Evolutionary conservation across 2,329 filamentous ascomycete genomes (phyloP).

Genomic region (Neopestalotiopsis rosae): DNA sequence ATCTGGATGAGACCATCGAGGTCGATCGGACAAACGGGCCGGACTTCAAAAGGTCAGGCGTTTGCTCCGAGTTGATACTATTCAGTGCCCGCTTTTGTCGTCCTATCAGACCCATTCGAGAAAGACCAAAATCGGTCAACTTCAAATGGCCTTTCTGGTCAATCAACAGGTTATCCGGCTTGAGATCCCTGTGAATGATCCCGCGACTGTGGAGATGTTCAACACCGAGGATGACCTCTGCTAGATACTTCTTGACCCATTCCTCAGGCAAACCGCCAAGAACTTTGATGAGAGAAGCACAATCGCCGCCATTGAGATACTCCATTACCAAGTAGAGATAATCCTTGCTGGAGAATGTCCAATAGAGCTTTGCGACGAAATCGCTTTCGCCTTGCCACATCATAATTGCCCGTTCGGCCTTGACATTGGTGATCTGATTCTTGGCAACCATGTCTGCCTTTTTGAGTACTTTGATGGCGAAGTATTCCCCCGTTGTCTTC

Average conservation of each 20-base stretch:
- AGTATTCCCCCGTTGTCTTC: slow-evolving; percentile 97
- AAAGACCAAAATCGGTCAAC: slow-evolving; percentile 95
- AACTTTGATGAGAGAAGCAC: slow-evolving; percentile 93
- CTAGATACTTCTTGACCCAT: slow-evolving; percentile 97
- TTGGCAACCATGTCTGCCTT: slow-evolving; percentile 99
- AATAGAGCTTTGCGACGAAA: slow-evolving; percentile 98
- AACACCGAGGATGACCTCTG: slow-evolving; percentile 94
- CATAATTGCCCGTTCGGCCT: slow-evolving; percentile 98
- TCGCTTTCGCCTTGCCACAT: slow-evolving; percentile 99
- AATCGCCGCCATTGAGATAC: slow-evolving; percentile 96
- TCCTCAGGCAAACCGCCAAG: slow-evolving; percentile 92
- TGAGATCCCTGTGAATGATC: slow-evolving; percentile 95
- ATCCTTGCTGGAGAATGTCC: slow-evolving; percentile 99
- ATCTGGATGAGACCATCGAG: slow-evolving; percentile 88
- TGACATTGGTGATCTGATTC: slow-evolving; percentile 98
- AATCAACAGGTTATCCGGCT: slow-evolving; percentile 96
- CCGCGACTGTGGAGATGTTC: slow-evolving; percentile 93
- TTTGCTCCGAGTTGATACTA: slow-evolving; percentile 77
- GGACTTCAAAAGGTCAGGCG: slow-evolving; percentile 89
- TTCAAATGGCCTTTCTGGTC: slow-evolving; percentile 97
- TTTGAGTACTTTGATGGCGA: slow-evolving; percentile 96
- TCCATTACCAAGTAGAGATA: slow-evolving; percentile 99
- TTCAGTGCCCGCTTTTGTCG: slow-evolving; percentile 93
- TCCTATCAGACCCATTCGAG: slow-evolving; percentile 94
- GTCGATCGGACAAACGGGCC: slow-evolving; percentile 86